Percentiles rank a stretch among this genome's conserved stretches.
Conservation (phyloP, 2,329 filamentous ascomycete species). For the Neocucurbitaria cava region DNA sequence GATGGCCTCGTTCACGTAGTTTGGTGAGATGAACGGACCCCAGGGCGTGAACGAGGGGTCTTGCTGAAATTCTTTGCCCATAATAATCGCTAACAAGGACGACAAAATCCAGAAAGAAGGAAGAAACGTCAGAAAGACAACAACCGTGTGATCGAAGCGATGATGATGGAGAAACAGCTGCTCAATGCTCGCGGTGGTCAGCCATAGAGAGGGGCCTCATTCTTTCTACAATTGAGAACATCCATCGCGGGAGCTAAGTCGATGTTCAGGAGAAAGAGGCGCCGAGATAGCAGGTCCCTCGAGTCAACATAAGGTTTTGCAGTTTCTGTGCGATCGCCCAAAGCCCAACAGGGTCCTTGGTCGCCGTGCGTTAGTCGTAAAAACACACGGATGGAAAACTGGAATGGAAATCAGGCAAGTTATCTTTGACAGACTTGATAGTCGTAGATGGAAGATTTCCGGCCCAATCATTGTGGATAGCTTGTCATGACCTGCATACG, state of each 20-base stretch:
- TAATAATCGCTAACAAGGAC: slow-evolving; percentile 3
- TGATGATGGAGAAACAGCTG: slow-evolving; percentile 3
- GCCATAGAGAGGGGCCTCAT: slow-evolving; percentile 1
- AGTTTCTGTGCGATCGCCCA: neutral
- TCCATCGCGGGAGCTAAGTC: slow-evolving; percentile 18
- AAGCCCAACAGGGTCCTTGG: neutral
- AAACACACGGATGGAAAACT: neutral
- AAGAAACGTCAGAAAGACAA: neutral
- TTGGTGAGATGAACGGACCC: slow-evolving; percentile 33
- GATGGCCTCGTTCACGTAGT: slow-evolving; percentile 36
- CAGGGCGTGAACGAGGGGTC: slow-evolving; percentile 27
- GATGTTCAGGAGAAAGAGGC: slow-evolving; percentile 24
- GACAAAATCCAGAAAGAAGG: neutral
- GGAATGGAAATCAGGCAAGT: neutral
- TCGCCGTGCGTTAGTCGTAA: neutral
- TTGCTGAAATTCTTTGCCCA: slow-evolving; percentile 26
- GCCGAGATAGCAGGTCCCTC: slow-evolving; percentile 13
- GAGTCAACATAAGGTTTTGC: slow-evolving; percentile 29
- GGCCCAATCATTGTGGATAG: neutral
- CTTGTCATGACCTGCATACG: slow-evolving; percentile 14
- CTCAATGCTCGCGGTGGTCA: slow-evolving; percentile 1
- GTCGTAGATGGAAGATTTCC: slow-evolving; percentile 3
- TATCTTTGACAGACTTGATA: slow-evolving; percentile 4
- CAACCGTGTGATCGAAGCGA: neutral
- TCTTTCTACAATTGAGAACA: slow-evolving; percentile 15